These are phyloP conservation scores for Saitozyma sp. DNA, from an alignment of 768 basidiomycete genomes.

Conservation along the genomic window DNA sequence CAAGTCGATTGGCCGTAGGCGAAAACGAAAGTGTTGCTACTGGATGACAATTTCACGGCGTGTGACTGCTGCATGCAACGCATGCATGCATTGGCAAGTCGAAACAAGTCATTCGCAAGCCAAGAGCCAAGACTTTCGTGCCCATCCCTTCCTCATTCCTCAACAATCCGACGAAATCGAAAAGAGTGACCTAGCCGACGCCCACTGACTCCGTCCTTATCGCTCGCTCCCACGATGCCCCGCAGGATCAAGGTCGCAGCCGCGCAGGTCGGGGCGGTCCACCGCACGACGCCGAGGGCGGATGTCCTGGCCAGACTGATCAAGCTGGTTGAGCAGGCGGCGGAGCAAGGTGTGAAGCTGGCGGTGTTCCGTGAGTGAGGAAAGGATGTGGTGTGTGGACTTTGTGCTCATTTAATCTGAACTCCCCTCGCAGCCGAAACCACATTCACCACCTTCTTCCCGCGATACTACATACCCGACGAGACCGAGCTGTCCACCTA, in stretches of 20 bases:
- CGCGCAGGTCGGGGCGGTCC: constrained; percentile 50
- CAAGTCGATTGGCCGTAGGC: too few species aligned
- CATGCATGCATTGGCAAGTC: too few species aligned
- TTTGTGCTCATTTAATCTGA: neutral
- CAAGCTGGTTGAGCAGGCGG: constrained; percentile 32
- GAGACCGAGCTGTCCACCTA: constrained; percentile 38
- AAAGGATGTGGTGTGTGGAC: neutral
- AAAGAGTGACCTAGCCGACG: neutral
- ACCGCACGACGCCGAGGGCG: constrained; percentile 31
- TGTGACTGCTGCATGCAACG: too few species aligned
- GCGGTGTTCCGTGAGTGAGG: constrained; percentile 29
- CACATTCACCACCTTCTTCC: constrained; percentile 50
- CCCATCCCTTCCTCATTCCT: too few species aligned
- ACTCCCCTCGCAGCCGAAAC: constrained; percentile 20
- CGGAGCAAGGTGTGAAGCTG: constrained; percentile 27
- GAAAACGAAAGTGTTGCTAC: too few species aligned
- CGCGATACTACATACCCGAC: constrained; percentile 44
- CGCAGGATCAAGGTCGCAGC: constrained; percentile 49
- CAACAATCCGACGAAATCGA: neutral
- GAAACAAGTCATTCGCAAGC: too few species aligned
- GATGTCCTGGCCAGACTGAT: constrained; percentile 38
- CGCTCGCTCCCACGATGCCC: constrained; percentile 23
- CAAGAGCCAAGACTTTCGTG: too few species aligned
- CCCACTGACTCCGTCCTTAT: too few species aligned
- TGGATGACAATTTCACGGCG: too few species aligned